Percentiles rank a stretch among this genome's conserved stretches.
These are phyloP conservation scores for Aspergillus puulaauensis DNA, from an alignment of 2,329 filamentous ascomycete genomes.

Conservation along the genomic window DNA sequence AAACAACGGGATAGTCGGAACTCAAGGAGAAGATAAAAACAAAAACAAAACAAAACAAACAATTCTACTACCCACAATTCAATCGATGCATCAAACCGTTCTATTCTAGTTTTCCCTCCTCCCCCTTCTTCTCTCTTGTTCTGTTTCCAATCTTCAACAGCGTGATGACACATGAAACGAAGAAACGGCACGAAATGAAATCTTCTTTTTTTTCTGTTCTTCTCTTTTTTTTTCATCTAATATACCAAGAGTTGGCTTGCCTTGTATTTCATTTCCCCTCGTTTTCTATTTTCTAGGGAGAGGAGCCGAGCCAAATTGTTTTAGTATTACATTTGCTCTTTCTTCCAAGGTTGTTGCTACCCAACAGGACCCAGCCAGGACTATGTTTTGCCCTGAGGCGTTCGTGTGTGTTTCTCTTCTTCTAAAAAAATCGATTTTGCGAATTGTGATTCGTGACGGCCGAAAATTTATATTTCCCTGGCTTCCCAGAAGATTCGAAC, in stretches of 20 bases:
- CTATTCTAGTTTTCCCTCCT: not conserved
- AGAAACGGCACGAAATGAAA: not conserved
- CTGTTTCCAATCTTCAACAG: not conserved
- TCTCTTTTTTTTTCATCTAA: not conserved
- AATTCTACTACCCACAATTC: not conserved
- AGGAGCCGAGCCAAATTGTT: too few species aligned
- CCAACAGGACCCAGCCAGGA: too few species aligned
- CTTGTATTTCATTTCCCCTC: not conserved
- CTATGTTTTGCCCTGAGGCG: too few species aligned
- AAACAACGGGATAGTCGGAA: slow-evolving; percentile 19
- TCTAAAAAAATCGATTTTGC: too few species aligned
- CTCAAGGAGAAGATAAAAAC: slow-evolving; percentile 24
- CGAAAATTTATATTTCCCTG: not conserved
- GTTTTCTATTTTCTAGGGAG: too few species aligned
- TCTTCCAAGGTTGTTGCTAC: too few species aligned
- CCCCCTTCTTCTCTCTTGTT: not conserved
- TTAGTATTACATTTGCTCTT: too few species aligned
- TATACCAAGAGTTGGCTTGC: not conserved
- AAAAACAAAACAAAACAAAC: not conserved
- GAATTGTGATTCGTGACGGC: not conserved
- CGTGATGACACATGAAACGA: not conserved
- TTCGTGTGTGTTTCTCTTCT: too few species aligned
- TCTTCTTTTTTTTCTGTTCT: not conserved
- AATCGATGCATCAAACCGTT: not conserved
- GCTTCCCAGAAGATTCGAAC: not conserved